phyloP scores from a whole-genome alignment of 805 yeast genomes.

The Zygoascus flipseniorum region DNA sequence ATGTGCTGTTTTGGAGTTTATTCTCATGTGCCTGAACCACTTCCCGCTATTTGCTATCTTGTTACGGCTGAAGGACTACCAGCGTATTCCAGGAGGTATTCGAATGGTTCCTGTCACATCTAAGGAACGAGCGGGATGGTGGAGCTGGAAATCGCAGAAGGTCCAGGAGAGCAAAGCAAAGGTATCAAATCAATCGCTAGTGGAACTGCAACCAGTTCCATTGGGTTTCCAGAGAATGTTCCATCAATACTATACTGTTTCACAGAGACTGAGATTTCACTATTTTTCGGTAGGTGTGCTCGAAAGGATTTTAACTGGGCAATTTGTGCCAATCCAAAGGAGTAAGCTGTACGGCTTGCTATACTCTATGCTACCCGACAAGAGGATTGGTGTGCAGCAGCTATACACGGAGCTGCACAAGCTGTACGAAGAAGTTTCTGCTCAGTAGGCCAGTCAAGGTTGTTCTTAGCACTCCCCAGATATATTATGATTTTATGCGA shows the following conservation, averaged over 20 bases:
- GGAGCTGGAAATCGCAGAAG: not conserved
- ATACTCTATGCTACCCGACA: constrained; percentile 44
- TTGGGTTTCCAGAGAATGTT: constrained; percentile 39
- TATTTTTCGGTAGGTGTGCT: constrained; percentile 38
- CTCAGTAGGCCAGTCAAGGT: not conserved
- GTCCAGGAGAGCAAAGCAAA: not conserved
- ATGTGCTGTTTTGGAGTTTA: constrained; percentile 47
- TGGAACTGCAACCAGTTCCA: constrained; percentile 37
- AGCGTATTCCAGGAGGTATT: constrained; percentile 57
- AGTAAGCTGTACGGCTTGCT: constrained; percentile 41
- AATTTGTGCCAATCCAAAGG: constrained; percentile 38
- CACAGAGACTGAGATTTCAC: constrained; percentile 33
- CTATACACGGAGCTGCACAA: constrained; percentile 10
- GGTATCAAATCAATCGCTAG: constrained; percentile 9
- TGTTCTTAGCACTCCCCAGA: no score
- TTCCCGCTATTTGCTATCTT: constrained; percentile 80
- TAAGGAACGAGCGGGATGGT: not conserved
- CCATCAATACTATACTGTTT: constrained; percentile 37
- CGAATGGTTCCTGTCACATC: constrained; percentile 17
- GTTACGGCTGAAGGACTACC: constrained; percentile 70
- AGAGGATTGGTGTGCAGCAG: constrained; percentile 22
- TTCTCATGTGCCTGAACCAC: constrained; percentile 63
- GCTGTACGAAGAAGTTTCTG: not conserved
- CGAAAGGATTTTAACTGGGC: constrained; percentile 39
- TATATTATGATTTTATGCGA: not conserved